phyloP scores from a whole-genome alignment of 1,139 yeast genomes.

The Pichia inconspicua region DNA sequence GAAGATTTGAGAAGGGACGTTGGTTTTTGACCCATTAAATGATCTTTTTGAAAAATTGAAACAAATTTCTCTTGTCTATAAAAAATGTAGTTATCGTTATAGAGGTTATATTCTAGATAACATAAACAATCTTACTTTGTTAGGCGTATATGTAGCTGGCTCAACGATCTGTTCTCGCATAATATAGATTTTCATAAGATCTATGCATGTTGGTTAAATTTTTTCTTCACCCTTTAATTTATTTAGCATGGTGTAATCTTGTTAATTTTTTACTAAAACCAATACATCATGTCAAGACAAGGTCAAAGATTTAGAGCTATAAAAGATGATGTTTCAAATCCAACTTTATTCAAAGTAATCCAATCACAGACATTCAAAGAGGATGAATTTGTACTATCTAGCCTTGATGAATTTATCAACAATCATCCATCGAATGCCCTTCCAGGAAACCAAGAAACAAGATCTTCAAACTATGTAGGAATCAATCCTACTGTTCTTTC shows the following conservation, averaged over 20 bases:
- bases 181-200: neutral
- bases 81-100: too few relatives aligned
- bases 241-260: too few relatives aligned
- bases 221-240: neutral
- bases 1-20: conserved; percentile 84
- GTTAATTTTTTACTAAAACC: too few relatives aligned
- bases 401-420: conserved; percentile 12
- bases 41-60: too few relatives aligned
- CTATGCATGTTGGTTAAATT: neutral
- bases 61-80: neutral
- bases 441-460: neutral
- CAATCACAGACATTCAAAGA: conserved; percentile 14
- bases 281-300: conserved; percentile 12
- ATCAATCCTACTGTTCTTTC: conserved; percentile 31
- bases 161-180: neutral
- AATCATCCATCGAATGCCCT: conserved; percentile 5
- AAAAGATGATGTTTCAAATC: conserved; percentile 12
- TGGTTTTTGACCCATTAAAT: conserved; percentile 82
- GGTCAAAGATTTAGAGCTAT: conserved; percentile 11
- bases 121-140: too few relatives aligned
- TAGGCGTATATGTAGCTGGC: neutral
- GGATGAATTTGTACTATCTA: conserved; percentile 12
- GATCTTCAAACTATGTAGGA: conserved; percentile 20
- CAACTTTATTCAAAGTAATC: conserved; percentile 12
- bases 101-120: too few relatives aligned